phyloP scores from a whole-genome alignment of 2,329 filamentous ascomycete genomes.

The Macrophomina phaseolina region DNA sequence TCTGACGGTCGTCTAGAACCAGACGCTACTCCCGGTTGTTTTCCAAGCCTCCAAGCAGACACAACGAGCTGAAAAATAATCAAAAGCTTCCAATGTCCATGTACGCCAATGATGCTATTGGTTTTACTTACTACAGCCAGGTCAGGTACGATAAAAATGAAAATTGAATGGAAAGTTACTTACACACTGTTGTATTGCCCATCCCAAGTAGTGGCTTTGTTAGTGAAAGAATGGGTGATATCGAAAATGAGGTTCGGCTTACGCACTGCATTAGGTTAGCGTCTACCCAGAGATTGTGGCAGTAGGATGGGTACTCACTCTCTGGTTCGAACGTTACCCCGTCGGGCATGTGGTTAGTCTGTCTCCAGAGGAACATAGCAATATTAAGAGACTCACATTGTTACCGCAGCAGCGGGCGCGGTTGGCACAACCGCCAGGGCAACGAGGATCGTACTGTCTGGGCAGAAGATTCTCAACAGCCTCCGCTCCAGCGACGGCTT shows the following conservation, averaged over 20 bases:
- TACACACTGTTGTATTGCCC: neutral
- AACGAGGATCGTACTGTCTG: constrained; percentile 2
- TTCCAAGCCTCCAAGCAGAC: too few relatives aligned
- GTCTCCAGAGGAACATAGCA: neutral
- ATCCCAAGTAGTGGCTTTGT: neutral
- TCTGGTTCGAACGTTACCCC: neutral
- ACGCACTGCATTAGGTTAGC: neutral
- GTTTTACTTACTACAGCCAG: neutral
- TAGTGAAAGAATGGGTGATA: neutral
- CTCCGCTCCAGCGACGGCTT: neutral
- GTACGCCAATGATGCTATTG: too few relatives aligned
- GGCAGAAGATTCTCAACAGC: neutral
- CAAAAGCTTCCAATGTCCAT: too few relatives aligned
- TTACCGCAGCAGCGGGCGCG: neutral
- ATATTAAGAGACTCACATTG: neutral
- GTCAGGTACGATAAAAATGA: neutral
- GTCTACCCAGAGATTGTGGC: neutral
- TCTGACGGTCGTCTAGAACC: too few relatives aligned
- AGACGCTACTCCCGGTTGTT: too few relatives aligned
- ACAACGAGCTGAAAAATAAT: too few relatives aligned
- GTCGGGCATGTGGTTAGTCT: neutral
- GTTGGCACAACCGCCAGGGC: neutral
- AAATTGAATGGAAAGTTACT: neutral
- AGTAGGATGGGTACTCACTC: neutral
- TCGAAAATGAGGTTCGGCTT: neutral